phyloP scores from a whole-genome alignment of 495 filamentous ascomycete genomes.

The Annulohypoxylon stygium region DNA sequence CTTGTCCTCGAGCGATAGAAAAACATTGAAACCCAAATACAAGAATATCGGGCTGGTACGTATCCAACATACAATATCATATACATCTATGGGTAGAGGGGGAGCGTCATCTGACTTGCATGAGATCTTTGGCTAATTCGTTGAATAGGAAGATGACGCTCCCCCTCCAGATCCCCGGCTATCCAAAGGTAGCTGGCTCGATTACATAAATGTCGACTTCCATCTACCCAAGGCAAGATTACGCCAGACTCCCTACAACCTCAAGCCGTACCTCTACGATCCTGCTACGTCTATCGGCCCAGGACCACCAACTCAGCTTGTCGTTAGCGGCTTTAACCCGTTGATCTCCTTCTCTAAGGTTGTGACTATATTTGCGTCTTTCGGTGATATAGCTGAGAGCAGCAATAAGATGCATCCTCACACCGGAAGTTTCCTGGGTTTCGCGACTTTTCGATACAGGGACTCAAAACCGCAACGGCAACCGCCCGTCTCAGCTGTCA shows the following conservation, averaged over 20 bases:
- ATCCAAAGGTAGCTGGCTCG: constrained; percentile 67
- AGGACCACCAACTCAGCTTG: constrained; percentile 87
- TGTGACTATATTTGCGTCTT: constrained; percentile 82
- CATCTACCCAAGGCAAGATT: constrained; percentile 81
- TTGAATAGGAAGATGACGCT: constrained; percentile 73
- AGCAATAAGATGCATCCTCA: constrained; percentile 92
- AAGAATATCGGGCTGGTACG: constrained; percentile 77
- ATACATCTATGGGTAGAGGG: constrained; percentile 54
- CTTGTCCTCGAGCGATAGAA: constrained; percentile 67
- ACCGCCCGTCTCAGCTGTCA: constrained; percentile 73
- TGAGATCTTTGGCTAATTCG: constrained; percentile 65
- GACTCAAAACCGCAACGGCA: constrained; percentile 70
- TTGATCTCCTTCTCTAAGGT: constrained; percentile 83
- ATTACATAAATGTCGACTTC: constrained; percentile 71
- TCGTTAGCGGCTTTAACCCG: constrained; percentile 94
- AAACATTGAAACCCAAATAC: constrained; percentile 75
- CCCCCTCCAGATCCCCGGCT: constrained; percentile 83
- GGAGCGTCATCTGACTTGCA: constrained; percentile 67
- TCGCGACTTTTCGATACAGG: constrained; percentile 90
- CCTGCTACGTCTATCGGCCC: constrained; percentile 83
- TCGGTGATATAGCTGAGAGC: constrained; percentile 88
- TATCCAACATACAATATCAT: constrained; percentile 64
- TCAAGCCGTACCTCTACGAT: constrained; percentile 84
- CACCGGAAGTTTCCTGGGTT: constrained; percentile 91
- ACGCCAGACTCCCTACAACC: constrained; percentile 79